These are phyloP conservation scores for Phialophora chinensis DNA, from an alignment of 2,329 filamentous ascomycete species.

Conservation along the genomic window DNA sequence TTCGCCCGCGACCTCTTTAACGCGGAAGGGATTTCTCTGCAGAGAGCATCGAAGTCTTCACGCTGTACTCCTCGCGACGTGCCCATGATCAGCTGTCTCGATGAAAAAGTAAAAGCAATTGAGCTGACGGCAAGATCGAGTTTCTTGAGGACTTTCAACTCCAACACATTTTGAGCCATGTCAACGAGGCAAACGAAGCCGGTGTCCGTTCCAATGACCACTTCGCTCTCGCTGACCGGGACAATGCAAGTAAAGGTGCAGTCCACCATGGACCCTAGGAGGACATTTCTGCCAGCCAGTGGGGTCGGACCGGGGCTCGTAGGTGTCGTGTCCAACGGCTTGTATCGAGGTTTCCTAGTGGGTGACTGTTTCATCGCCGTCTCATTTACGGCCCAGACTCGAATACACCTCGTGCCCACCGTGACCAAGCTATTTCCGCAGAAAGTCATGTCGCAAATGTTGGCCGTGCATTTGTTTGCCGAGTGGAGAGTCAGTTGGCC, in stretches of 20 bases:
- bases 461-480: slow-evolving; percentile 91
- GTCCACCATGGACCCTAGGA: slow-evolving; percentile 81
- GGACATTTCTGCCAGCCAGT: slow-evolving; percentile 81
- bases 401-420: slow-evolving; percentile 87
- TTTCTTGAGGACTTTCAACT: slow-evolving; percentile 33
- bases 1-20: slow-evolving; percentile 14
- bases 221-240: slow-evolving; percentile 72
- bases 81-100: slow-evolving; percentile 27
- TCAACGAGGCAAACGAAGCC: slow-evolving; percentile 91
- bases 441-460: slow-evolving; percentile 87
- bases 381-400: slow-evolving; percentile 76
- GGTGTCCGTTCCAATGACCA: slow-evolving; percentile 83
- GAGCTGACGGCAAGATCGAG: slow-evolving; percentile 31
- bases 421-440: slow-evolving; percentile 83
- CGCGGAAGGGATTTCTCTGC: slow-evolving; percentile 4
- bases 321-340: slow-evolving; percentile 45
- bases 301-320: slow-evolving; percentile 66
- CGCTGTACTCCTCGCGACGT: slow-evolving; percentile 31
- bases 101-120: slow-evolving; percentile 22
- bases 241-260: slow-evolving; percentile 81
- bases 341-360: slow-evolving; percentile 63
- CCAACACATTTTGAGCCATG: slow-evolving; percentile 26
- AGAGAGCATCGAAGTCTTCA: slow-evolving; percentile 28
- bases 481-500: slow-evolving; percentile 79
- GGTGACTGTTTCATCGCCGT: slow-evolving; percentile 61